These are phyloP conservation scores for Trichophyton rubrum DNA, from an alignment of 2,329 filamentous ascomycete species.

Conservation along the genomic window DNA sequence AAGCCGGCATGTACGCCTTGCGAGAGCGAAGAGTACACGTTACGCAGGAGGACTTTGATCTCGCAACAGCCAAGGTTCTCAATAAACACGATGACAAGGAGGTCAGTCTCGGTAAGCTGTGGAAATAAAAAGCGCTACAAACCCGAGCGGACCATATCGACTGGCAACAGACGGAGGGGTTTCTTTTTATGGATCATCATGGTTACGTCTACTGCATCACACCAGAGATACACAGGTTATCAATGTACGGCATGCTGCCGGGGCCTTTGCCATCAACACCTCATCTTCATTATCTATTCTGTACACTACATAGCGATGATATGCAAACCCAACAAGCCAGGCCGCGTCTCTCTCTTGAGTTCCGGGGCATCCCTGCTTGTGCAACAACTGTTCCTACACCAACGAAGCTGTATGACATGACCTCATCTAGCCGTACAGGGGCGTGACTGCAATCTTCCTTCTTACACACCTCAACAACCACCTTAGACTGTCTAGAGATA, in stretches of 20 bases:
- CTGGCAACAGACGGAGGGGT: neutral
- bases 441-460: too few relatives aligned
- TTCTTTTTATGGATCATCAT: neutral
- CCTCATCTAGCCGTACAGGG: neutral
- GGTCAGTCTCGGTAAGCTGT: slow-evolving; percentile 76
- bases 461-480: neutral
- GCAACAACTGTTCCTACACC: neutral
- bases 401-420: neutral
- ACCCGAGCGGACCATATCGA: neutral
- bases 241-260: neutral
- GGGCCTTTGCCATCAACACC: neutral
- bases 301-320: slow-evolving; percentile 4
- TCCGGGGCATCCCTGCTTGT: neutral
- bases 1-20: slow-evolving; percentile 95
- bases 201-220: neutral
- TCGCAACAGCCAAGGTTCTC: slow-evolving; percentile 96
- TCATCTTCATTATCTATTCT: neutral
- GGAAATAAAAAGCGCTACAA: slow-evolving; percentile 45
- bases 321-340: neutral
- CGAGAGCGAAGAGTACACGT: slow-evolving; percentile 93
- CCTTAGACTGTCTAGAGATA: neutral
- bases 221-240: neutral
- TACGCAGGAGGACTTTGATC: slow-evolving; percentile 96
- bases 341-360: neutral
- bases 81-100: slow-evolving; percentile 99